Evolutionary conservation across 176 grass and related monocot genomes (phyloP), one percentile per base, ranked within the genome.

Genomic region (Zizania latifolia): DNA sequence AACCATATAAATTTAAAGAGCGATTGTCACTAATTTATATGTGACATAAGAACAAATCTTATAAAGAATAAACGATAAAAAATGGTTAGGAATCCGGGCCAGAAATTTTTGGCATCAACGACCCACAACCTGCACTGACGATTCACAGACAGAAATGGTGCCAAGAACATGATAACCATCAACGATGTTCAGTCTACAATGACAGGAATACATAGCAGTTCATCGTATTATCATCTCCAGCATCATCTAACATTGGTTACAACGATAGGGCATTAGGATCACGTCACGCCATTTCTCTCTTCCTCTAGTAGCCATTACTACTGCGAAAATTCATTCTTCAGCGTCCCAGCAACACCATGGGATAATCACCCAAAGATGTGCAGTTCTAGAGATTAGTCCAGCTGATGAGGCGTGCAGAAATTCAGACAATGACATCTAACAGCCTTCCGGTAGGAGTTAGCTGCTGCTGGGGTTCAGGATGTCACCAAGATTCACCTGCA

Each of bases 401-500:
- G 56, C 30, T 57, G 63, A 76, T 44, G 5, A 70, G 35, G 12
- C 28, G 14, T 8, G 36, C 76, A 76, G 63, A 80, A 80, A 75
- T 80, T 48, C 22, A 70, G 75, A 70, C 45, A 53, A 76, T 35
- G 69, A 8, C 56, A 70, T 62, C 33, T 54, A 63, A 43, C 30
- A 53, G 12, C 66, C 55, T 75, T 62, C 62, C n/a, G 8, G 19
- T 29, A 8, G 3, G 12, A 16, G 13, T 79, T 71, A 88, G 71
- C 70, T 84, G 22, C 37, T 75, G 70, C 74, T 80, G 48, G 90
- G 78, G 35, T 91, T 87, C 26, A 98, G 76, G 46, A 78, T 89
- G 29, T 98, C 94, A 10, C 88, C 88, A 58, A 98, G 80, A 85
- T 89, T 87, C 58, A 93, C 39, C 36, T 75, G 62, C 71, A 97